A percentile compares a stretch with the other conserved stretches of the same genome.
Evolutionary conservation across 169 alveolate genomes (phyloP).

Genomic region (Ichthyophthirius multifiliis): DNA sequence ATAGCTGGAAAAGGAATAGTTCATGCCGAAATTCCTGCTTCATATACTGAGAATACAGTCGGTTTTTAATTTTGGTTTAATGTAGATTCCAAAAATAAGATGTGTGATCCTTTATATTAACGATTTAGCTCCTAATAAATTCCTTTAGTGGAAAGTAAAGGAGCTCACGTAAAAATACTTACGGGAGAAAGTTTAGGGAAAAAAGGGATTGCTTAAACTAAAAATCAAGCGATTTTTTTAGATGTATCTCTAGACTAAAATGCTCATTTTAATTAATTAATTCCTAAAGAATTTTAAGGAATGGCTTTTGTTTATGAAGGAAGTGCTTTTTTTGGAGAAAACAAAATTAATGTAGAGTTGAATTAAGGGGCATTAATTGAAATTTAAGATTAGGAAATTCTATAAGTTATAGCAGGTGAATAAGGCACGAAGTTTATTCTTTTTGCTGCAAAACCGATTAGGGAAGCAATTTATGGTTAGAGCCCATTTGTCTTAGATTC

Average conservation of each 20-base stretch:
- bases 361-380: constrained; percentile 18
- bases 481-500: constrained; percentile 77
- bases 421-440: constrained; percentile 36
- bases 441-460: constrained; percentile 53
- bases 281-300: constrained; percentile 47
- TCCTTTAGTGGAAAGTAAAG: constrained; percentile 38
- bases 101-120: constrained; percentile 64
- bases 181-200: constrained; percentile 64
- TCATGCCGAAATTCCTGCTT: constrained; percentile 77
- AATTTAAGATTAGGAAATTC: not conserved
- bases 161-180: constrained; percentile 54
- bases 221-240: constrained; percentile 63
- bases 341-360: not conserved
- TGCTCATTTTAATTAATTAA: constrained; percentile 30
- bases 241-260: constrained; percentile 45
- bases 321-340: not conserved
- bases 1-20: constrained; percentile 84
- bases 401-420: constrained; percentile 1
- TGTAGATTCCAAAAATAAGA: constrained; percentile 47
- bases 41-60: constrained; percentile 35
- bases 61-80: constrained; percentile 79
- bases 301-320: constrained; percentile 51
- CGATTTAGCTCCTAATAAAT: constrained; percentile 37
- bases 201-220: constrained; percentile 59
- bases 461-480: constrained; percentile 44